Conservation (phyloP, 2,329 filamentous ascomycete genomes). For the Myriangium duriaei region DNA sequence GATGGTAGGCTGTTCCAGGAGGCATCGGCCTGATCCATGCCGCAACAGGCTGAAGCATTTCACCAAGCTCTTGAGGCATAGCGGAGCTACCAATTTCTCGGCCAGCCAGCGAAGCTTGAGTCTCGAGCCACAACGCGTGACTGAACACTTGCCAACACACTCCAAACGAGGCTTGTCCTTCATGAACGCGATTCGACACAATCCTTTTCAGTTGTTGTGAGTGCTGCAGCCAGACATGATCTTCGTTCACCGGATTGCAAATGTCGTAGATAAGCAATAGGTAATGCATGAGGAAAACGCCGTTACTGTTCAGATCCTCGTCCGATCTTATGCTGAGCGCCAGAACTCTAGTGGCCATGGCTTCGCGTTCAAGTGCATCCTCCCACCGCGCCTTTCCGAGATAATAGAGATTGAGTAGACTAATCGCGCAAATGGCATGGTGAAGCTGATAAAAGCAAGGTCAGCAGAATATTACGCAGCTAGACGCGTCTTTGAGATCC, state of each 20-base stretch:
- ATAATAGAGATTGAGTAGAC: slow-evolving; percentile 39
- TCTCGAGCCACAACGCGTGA: slow-evolving; percentile 42
- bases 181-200: slow-evolving; percentile 33
- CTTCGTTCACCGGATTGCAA: slow-evolving; percentile 29
- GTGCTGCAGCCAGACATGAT: slow-evolving; percentile 43
- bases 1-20: slow-evolving; percentile 1
- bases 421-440: slow-evolving; percentile 47
- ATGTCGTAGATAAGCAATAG: slow-evolving; percentile 46
- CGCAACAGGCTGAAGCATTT: neutral
- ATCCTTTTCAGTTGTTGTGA: slow-evolving; percentile 40
- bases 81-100: slow-evolving; percentile 3
- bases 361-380: slow-evolving; percentile 42
- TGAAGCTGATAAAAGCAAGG: slow-evolving; percentile 33
- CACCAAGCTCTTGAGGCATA: slow-evolving; percentile 1
- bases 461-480: slow-evolving; percentile 1
- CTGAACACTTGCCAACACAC: slow-evolving; percentile 40
- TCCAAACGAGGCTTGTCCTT: slow-evolving; percentile 25
- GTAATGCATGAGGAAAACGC: slow-evolving; percentile 45
- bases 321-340: slow-evolving; percentile 31
- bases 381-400: slow-evolving; percentile 32
- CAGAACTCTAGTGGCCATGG: slow-evolving; percentile 32
- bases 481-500: too few species aligned
- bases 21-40: slow-evolving; percentile 6
- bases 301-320: slow-evolving; percentile 43
- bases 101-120: slow-evolving; percentile 38